Base-by-base conservation (phyloP, 768 basidiomycete genomes). In the Pulveroboletus frians region DNA sequence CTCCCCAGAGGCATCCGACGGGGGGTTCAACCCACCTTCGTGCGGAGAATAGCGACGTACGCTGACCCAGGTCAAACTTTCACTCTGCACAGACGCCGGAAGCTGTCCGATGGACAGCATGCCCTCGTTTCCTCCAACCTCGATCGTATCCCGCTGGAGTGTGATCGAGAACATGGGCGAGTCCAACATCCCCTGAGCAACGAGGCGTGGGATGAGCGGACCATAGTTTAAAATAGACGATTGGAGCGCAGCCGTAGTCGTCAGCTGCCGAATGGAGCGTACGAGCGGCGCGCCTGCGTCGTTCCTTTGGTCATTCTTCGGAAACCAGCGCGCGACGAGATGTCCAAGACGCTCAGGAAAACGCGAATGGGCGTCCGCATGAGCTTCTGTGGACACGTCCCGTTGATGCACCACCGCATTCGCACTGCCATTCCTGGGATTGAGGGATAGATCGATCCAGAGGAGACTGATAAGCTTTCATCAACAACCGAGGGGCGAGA, bases 111-210 rank as follows among this genome's bases (percentile, higher is more conserved):
- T 71, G 45, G 79, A 84, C 32, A 89, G 64, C 50, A 78, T 63
- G 2, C 87, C 86, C 13, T 73, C 67, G 49, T 86, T 85, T 1
- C 84, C 84, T 1, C 84, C 83, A n/a, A 85, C 69, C 34, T 84
- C 76, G 15, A 88, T 65, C 0, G 79, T 70, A 53, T 88, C 79
- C 31, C 88, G 79, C 58, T 91, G 88, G 10, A 91, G 69, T 0
- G 81, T 73, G 13, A 87, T 72, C 14, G 75, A 67, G 47, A 83
- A 77, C 69, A 79, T 71, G 0, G 83, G 80, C 17, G 60, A 56
- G 9, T 64, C 59, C 43, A 81, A 56, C 11, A 57, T 54, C 4
- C 60, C 61, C 9, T 63, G 64, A 8, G 73, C 61, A 7, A 75
- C 72, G 23, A 82, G 71, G 4, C 79, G 72, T 13, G 72, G 61